phyloP scores from a whole-genome alignment of 164 flowering plant species.

The Platanus orientalis region DNA sequence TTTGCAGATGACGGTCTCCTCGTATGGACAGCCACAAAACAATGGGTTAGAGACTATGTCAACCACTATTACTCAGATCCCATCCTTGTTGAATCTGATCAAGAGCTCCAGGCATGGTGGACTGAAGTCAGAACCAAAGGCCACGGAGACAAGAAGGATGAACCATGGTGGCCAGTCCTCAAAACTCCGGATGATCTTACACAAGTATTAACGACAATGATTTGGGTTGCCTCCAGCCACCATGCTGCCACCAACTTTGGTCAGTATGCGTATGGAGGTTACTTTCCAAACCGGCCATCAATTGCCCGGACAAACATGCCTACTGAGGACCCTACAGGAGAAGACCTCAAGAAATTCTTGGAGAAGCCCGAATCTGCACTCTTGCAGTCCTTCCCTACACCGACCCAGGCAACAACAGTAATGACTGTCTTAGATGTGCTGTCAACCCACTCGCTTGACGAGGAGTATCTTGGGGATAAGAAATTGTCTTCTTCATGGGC shows the following conservation, averaged over 20 bases:
- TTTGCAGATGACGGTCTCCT: conserved; percentile 60
- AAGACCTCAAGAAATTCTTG: background rate
- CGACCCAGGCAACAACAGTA: conserved; percentile 27
- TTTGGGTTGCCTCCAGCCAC: conserved; percentile 48
- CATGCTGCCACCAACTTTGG: conserved; percentile 56
- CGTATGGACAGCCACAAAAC: conserved; percentile 50
- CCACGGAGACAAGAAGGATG: no score
- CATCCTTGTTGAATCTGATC: conserved; percentile 28
- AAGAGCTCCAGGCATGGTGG: conserved; percentile 55
- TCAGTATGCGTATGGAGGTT: conserved; percentile 30
- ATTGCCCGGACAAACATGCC: conserved; percentile 42
- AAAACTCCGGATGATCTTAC: conserved; percentile 26
- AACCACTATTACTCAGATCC: conserved; percentile 40
- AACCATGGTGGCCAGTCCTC: conserved; percentile 62
- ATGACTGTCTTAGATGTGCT: conserved; percentile 35
- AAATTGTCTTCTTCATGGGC: conserved; percentile 31
- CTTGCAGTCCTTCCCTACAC: background rate
- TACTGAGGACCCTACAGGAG: background rate
- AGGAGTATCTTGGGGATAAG: conserved; percentile 33
- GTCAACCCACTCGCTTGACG: conserved; percentile 39
- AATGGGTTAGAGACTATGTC: conserved; percentile 60
- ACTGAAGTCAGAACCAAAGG: no score
- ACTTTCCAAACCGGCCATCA: conserved; percentile 43
- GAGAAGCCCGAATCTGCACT: background rate
- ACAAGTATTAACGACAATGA: no score